Base-by-base conservation (phyloP, 257 asterid genomes). In the Osmanthus fragrans region DNA sequence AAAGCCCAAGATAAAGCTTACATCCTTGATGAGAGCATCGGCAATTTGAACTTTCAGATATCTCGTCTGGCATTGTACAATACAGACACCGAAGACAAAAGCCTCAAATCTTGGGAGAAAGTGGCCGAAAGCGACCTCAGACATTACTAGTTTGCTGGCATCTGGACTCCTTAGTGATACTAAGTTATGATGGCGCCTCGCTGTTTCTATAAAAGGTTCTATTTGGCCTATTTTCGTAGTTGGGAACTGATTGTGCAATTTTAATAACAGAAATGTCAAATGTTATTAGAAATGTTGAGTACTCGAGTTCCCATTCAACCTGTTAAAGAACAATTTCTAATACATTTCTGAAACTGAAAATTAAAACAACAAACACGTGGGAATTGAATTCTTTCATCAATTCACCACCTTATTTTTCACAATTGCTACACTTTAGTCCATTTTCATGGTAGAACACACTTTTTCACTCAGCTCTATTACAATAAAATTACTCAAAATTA, bases 31-130 rank as follows among this genome's bases (percentile, higher is more conserved):
- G 88, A 88, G 32, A 76, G 81, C 85, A 89, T 93, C 10, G 83
- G 65, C 76, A 71, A 81, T 88, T 78, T 93, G 81, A 82, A 34
- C 40, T 88, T 93, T 84, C 86, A 82, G 80, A 84, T 95, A 72
- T 77, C 92, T 76, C 92, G 88, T 42, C 80, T 95, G 72, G 97
- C 93, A 1, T 81, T 95, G 83, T 95, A 80, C 80, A 91, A 92
- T 81, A 89, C 97, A 23, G 94, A 95, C 74, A 92, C 97, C 0
- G 91, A 84, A 76, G 99, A 95, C 83, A 93, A 78, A 68, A 93
- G 88, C 89, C 87, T 88, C 82, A 78, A 92, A 82, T 95, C 98
- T 27, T 95, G 99, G 99, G 98, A 87, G 86, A 91, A 88, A 83
- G 88, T 95, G 25, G 88, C 88, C 15, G 98, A 91, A 77, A 84